Percentiles rank a stretch among this genome's conserved stretches.
Conservation (phyloP, 176 grass and related monocot species). For the Bolboschoenus planiculmis region DNA sequence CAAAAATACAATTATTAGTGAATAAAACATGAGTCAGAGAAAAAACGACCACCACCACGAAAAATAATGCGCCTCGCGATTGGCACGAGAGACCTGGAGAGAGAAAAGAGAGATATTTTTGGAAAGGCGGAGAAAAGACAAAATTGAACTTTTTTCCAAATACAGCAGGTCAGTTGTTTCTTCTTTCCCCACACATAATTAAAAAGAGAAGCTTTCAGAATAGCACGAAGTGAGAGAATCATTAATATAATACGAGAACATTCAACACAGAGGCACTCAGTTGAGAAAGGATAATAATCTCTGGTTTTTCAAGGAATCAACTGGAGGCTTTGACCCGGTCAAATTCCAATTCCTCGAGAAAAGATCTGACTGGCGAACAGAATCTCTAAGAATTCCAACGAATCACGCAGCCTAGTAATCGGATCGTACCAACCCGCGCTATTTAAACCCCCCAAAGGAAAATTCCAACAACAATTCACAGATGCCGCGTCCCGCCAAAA, state of each 20-base stretch:
- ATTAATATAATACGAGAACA: background rate
- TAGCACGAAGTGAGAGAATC: background rate
- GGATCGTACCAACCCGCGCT: slow-evolving; percentile 17
- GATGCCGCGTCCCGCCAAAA: slow-evolving; percentile 16
- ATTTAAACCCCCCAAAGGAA: background rate
- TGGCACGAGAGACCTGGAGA: background rate
- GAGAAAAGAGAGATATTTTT: slow-evolving; percentile 12
- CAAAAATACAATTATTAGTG: background rate
- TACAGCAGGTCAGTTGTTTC: slow-evolving; percentile 9
- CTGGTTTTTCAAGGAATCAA: too few relatives aligned
- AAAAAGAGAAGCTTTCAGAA: background rate
- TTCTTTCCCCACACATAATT: background rate
- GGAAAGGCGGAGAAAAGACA: slow-evolving; percentile 2
- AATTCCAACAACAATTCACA: background rate
- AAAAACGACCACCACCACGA: background rate
- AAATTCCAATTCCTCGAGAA: slow-evolving; percentile 24
- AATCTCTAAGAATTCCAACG: slow-evolving; percentile 20
- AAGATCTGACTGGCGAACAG: slow-evolving; percentile 16
- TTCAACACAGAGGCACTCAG: slow-evolving; percentile 1
- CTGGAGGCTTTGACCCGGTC: slow-evolving; percentile 39
- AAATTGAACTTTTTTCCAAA: slow-evolving; percentile 9
- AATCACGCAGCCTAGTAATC: background rate
- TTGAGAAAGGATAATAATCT: background rate
- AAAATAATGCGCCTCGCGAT: background rate
- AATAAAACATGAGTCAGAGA: background rate